Percentiles rank a stretch among this genome's conserved stretches.
Evolutionary conservation across 352 stramenopile species (phyloP).

Genomic region (Globisporangium canariense): DNA sequence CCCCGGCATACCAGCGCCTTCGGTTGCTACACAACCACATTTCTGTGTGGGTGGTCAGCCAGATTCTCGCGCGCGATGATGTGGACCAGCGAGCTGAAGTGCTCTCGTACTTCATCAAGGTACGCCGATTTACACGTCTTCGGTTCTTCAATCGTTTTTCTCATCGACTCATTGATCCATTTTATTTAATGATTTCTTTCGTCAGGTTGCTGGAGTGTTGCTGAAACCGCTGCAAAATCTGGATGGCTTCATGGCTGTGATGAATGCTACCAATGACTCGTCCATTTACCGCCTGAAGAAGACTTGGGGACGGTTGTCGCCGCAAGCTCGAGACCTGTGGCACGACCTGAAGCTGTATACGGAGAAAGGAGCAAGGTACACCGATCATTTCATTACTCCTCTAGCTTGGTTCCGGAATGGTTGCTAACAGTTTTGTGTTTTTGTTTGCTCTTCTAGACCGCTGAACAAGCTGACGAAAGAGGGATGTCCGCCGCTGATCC

Average conservation of each 20-base stretch:
- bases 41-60: constrained; percentile 82
- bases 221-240: constrained; percentile 81
- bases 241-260: constrained; percentile 88
- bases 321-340: constrained; percentile 74
- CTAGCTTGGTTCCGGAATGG: not conserved
- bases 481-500: constrained; percentile 60
- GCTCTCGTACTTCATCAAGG: constrained; percentile 82
- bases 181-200: not conserved
- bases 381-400: not conserved
- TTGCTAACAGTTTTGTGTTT: not conserved
- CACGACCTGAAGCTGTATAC: constrained; percentile 81
- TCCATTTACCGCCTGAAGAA: constrained; percentile 87
- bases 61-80: constrained; percentile 73
- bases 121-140: constrained; percentile 12
- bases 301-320: constrained; percentile 69
- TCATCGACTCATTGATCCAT: not conserved
- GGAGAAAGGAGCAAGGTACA: constrained; percentile 68
- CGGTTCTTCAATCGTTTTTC: not conserved
- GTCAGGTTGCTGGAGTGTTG: constrained; percentile 64
- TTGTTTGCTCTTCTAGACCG: constrained; percentile 23
- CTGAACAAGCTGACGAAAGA: constrained; percentile 83
- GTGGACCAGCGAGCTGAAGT: constrained; percentile 79
- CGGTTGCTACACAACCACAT: constrained; percentile 85
- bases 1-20: constrained; percentile 77
- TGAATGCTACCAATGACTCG: constrained; percentile 87